These are phyloP conservation scores for Crithidia brevicula DNA, from an alignment of 208 protist species.

Conservation along the genomic window DNA sequence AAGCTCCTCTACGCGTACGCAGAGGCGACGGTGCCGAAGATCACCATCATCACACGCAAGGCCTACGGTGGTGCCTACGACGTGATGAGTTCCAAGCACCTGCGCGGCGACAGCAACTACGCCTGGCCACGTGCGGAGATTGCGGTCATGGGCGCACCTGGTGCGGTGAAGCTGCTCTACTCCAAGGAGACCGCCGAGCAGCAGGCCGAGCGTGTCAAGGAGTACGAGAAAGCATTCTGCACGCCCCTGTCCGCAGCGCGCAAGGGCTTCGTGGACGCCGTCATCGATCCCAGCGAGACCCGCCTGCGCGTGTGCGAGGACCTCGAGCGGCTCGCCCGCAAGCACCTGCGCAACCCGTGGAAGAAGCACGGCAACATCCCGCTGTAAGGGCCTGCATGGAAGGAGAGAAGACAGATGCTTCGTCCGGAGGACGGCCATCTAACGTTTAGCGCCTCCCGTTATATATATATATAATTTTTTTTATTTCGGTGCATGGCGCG, in stretches of 20 bases:
- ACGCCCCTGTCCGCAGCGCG: constrained; percentile 91
- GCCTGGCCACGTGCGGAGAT: constrained; percentile 96
- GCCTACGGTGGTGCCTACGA: constrained; percentile 97
- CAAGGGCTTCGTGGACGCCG: constrained; percentile 95
- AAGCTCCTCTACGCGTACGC: constrained; percentile 98
- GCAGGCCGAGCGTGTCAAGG: constrained; percentile 55
- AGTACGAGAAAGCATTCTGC: constrained; percentile 90
- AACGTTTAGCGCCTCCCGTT: too few species aligned
- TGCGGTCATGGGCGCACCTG: constrained; percentile 96
- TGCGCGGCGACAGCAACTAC: constrained; percentile 95
- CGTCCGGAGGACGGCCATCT: too few species aligned
- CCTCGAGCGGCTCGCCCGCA: constrained; percentile 89
- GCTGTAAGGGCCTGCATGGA: constrained; percentile 62
- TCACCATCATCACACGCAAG: constrained; percentile 97
- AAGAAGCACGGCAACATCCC: constrained; percentile 97
- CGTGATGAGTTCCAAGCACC: constrained; percentile 96
- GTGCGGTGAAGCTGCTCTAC: constrained; percentile 94
- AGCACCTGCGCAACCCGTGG: constrained; percentile 86
- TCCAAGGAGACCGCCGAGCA: constrained; percentile 55
- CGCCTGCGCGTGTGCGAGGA: constrained; percentile 91
- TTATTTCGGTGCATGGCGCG: background rate
- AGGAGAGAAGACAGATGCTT: too few species aligned
- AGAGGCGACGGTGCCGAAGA: constrained; percentile 97
- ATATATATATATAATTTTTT: too few species aligned
- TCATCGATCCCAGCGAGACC: constrained; percentile 92